Evolutionary conservation across 2,329 filamentous ascomycete species (phyloP).

Genomic region (Byssoonygena ceratinophila): DNA sequence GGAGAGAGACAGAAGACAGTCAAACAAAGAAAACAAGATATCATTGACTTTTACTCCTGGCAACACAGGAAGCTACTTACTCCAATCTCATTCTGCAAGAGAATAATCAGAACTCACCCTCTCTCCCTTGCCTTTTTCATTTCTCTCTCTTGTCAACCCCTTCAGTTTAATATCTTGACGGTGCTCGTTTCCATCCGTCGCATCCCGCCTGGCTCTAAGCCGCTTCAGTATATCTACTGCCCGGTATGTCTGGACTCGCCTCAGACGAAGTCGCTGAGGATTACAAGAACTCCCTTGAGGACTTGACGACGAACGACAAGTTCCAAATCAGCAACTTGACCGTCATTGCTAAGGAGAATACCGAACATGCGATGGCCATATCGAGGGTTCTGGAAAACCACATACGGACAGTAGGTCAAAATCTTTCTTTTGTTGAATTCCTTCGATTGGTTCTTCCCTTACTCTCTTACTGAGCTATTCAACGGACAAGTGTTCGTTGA

Average conservation of each 20-base stretch:
- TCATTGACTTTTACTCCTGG: conserved; percentile 15
- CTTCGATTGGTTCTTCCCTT: conserved; percentile 17
- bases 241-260: conserved; percentile 51
- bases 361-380: conserved; percentile 87
- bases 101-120: conserved; percentile 9
- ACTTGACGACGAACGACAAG: conserved; percentile 79
- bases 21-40: conserved; percentile 18
- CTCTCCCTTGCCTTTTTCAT: conserved; percentile 11
- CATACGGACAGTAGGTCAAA: conserved; percentile 74
- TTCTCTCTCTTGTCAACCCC: neutral
- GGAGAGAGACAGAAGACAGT: conserved; percentile 16
- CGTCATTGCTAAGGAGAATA: conserved; percentile 94
- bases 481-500: neutral
- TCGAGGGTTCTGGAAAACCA: conserved; percentile 83
- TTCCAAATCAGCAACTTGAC: conserved; percentile 97
- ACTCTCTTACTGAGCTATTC: no score
- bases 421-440: conserved; percentile 8
- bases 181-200: neutral
- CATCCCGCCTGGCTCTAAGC: conserved; percentile 1
- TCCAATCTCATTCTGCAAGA: conserved; percentile 3
- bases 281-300: conserved; percentile 85
- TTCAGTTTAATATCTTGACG: conserved; percentile 6
- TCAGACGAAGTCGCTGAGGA: conserved; percentile 88
- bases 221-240: conserved; percentile 19
- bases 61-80: conserved; percentile 10